Conservation (phyloP, 352 stramenopile species). For the Globisporangium paroecandrum region DNA sequence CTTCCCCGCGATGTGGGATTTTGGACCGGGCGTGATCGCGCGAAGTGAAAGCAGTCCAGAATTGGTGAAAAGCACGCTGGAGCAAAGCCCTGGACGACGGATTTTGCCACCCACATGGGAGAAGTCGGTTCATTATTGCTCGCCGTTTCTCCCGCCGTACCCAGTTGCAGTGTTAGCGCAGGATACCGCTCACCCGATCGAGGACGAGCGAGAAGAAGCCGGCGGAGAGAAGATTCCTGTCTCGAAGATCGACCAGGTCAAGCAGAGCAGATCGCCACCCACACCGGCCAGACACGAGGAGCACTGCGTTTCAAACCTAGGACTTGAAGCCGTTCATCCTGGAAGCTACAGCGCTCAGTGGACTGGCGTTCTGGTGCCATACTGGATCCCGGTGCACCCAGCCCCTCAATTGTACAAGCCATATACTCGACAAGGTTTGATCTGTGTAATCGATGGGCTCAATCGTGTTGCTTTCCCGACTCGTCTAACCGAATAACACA, state of each 20-base stretch:
- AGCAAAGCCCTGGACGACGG: slow-evolving; percentile 19
- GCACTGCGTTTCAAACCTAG: not conserved
- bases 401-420: not conserved
- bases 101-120: slow-evolving; percentile 70
- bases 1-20: slow-evolving; percentile 28
- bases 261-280: not conserved
- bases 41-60: not conserved
- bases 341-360: not conserved
- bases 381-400: not conserved
- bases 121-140: slow-evolving; percentile 25
- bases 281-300: not conserved
- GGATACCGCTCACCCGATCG: not conserved
- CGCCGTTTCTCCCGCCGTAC: slow-evolving; percentile 58
- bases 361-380: not conserved
- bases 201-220: too few relatives aligned
- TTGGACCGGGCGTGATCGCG: slow-evolving; percentile 9
- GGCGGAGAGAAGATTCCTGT: not conserved
- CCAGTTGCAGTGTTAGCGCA: slow-evolving; percentile 35
- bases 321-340: not conserved
- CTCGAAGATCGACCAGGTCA: not conserved
- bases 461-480: not conserved
- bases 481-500: not conserved
- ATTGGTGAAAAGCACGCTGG: slow-evolving; percentile 6
- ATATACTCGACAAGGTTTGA: slow-evolving; percentile 1
- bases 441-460: too few relatives aligned